Evolutionary conservation across 345 rosid species (phyloP).

Genomic region (Murraya paniculata): DNA sequence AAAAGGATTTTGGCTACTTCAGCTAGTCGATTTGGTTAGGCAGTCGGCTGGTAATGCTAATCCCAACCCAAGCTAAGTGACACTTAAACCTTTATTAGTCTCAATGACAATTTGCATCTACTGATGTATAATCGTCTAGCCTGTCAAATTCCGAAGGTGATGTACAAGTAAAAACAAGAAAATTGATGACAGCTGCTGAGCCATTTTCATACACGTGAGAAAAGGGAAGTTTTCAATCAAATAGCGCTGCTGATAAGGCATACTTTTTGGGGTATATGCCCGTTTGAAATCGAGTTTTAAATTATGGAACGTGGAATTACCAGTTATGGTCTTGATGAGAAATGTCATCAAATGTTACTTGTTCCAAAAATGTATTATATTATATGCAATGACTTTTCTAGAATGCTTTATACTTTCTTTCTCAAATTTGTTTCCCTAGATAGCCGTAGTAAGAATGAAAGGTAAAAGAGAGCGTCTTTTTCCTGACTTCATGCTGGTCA

Average conservation of each 20-base stretch:
- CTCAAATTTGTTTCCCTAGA: neutral
- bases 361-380: too few relatives aligned
- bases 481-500: neutral
- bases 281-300: neutral
- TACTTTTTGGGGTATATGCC: neutral
- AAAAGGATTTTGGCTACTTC: too few relatives aligned
- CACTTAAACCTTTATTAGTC: too few relatives aligned
- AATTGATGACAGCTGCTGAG: neutral
- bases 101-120: neutral
- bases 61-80: too few relatives aligned
- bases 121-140: neutral
- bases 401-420: neutral
- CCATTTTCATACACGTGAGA: neutral
- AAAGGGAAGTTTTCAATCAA: neutral
- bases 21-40: too few relatives aligned
- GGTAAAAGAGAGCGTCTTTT: neutral
- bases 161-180: neutral
- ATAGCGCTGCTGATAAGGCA: neutral
- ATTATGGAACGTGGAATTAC: conserved; percentile 7
- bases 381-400: too few relatives aligned
- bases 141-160: neutral
- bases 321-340: neutral
- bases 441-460: neutral
- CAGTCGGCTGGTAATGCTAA: too few relatives aligned
- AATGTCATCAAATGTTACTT: neutral